A percentile compares a stretch with the other conserved stretches of the same genome.
Conservation (phyloP, 768 basidiomycete species). For the Tylopilus sp. region DNA sequence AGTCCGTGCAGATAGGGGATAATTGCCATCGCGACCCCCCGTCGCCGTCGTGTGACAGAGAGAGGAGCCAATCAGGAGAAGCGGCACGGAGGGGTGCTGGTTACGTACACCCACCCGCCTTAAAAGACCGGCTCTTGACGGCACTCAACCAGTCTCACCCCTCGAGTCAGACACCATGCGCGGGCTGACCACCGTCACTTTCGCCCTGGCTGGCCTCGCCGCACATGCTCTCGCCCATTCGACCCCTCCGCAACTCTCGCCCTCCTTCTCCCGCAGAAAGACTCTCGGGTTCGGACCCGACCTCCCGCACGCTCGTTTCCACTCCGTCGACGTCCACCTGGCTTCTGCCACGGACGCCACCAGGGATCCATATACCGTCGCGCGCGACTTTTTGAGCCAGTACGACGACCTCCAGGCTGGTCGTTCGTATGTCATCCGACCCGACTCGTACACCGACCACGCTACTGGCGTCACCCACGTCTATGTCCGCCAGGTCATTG, state of each 20-base stretch:
- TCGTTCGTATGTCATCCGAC: conserved; percentile 56
- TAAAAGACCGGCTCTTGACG: conserved; percentile 12
- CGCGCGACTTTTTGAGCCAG: conserved; percentile 52
- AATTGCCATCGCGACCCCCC: conserved; percentile 12
- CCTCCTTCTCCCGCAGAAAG: conserved; percentile 53
- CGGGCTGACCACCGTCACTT: conserved; percentile 59
- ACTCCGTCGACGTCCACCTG: conserved; percentile 37
- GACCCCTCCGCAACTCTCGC: conserved; percentile 11
- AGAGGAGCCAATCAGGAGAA: conserved; percentile 18
- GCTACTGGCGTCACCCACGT: conserved; percentile 87
- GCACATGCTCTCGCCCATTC: conserved; percentile 51
- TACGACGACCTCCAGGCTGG: conserved; percentile 36
- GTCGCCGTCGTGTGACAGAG: conserved; percentile 18
- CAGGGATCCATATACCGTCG: conserved; percentile 58
- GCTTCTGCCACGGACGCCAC: conserved; percentile 39
- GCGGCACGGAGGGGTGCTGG: conserved; percentile 1
- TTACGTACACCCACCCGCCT: conserved; percentile 19
- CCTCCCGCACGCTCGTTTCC: conserved; percentile 69
- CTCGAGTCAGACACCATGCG: conserved; percentile 44
- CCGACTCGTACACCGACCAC: conserved; percentile 84
- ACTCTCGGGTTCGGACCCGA: conserved; percentile 85
- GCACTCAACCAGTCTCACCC: neutral
- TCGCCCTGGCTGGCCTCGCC: conserved; percentile 58
- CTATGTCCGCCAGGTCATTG: conserved; percentile 80
- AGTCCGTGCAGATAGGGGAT: conserved; percentile 9